Base-by-base conservation (phyloP, 306 rosid genomes). In the Astragalus glycyphyllos region DNA sequence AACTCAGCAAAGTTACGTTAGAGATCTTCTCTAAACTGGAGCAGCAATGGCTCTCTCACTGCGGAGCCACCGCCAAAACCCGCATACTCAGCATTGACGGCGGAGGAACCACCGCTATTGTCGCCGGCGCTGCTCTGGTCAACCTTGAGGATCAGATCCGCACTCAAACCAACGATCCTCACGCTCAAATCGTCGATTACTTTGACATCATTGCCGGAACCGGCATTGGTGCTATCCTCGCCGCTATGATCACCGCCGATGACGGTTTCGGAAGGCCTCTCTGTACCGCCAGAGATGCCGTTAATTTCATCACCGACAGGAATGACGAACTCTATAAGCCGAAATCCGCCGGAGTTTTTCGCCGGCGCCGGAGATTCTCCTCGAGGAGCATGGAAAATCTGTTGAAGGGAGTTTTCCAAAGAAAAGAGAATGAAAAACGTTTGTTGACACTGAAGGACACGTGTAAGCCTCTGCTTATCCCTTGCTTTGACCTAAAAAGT, bases 91-190 rank as follows among this genome's bases (percentile, higher is more conserved):
- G 91, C 84, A 91, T 95, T 38, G 99, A 95, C 75, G 99, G 99
- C 7, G 96, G 99, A 3, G 96, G 96, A 56, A 91, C 90, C 75
- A 66, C 91, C 32, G 84, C 79, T 79, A 73, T 81, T 77, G 96
- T 95, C 16, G 87, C 96, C 63, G 97, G 87, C 1, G 82, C 92
- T 0, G 63, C 96, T 23, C 85, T 95, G 6, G 5, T 95, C 40
- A 96, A 84, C 69, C 96, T 95, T 12, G 96, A 95, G 82, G 90
- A 91, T 73, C 99, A 91, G 99, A 91, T 95, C 96, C 97, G 97
- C 6, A 72, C 71, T 80, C 83, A 84, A 48, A 87, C 97, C 72
- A 81, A 85, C 46, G 84, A 95, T 58, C 90, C 97, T 2, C 82
- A 83, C 0, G 96, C 97, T 10, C 92, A 88, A 50, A 86, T 95